Conservation (phyloP, 805 yeast species). For the Metschnikowia drakensbergensis region DNA sequence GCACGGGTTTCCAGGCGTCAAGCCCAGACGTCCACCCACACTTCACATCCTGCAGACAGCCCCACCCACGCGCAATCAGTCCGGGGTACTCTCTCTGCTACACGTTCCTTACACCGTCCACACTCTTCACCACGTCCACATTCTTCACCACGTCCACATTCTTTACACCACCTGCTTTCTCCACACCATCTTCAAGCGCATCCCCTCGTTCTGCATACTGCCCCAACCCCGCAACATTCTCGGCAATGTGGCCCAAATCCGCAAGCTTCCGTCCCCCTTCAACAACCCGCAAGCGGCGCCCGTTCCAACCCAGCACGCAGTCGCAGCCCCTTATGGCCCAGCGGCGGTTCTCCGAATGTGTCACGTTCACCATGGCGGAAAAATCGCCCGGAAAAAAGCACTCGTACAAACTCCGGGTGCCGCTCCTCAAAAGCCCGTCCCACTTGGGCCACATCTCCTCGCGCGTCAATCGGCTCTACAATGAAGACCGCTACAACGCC, state of each 20-base stretch:
- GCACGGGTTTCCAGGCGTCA: too few relatives aligned
- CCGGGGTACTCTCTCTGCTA: neutral
- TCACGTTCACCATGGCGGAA: conserved; percentile 30
- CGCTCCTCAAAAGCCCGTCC: conserved; percentile 60
- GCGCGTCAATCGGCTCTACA: conserved; percentile 69
- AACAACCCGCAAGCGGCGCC: neutral
- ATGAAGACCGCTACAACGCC: conserved; percentile 79
- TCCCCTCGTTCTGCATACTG: neutral
- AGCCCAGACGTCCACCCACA: too few relatives aligned
- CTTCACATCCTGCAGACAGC: neutral
- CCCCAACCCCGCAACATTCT: neutral
- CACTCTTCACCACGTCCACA: neutral
- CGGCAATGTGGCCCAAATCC: neutral
- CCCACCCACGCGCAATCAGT: neutral
- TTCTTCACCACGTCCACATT: neutral
- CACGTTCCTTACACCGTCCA: neutral
- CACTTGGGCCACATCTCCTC: conserved; percentile 77
- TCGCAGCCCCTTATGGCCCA: too few relatives aligned
- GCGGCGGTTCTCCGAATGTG: conserved; percentile 17
- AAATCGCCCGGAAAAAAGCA: conserved; percentile 10
- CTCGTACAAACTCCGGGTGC: conserved; percentile 43
- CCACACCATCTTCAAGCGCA: too few relatives aligned
- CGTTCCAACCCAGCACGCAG: neutral
- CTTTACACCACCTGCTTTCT: too few relatives aligned
- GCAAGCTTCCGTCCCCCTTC: neutral